Evolutionary conservation across 768 basidiomycete genomes (phyloP), one percentile per base, ranked within the genome.

Genomic region (Lactarius sp.): DNA sequence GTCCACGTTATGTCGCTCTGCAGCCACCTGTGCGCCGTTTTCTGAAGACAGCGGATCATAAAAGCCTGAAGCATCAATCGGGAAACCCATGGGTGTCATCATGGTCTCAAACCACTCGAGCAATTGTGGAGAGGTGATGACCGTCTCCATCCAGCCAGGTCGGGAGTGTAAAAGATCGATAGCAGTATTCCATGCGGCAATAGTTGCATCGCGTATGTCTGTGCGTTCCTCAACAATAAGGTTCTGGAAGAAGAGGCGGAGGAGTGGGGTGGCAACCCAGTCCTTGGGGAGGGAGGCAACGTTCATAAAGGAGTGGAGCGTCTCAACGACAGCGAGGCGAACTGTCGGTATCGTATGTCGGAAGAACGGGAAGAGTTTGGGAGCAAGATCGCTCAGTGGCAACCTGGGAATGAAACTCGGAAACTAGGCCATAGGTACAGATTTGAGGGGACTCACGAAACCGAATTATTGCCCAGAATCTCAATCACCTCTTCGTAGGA

Each of bases 291-390:
- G 81, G 0, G 85, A 82, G 7, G 84, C 74, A 8, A 93, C 88
- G 27, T 80, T 77, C 82, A 97, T 89, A 75, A 98, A 95, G 8
- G 89, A 88, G 60, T 86, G 81, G 10, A 98, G 77, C 0, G 94
- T 94, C 64, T 91, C 87, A 51, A 95, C 90, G 2, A 98, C 95
- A 2, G 97, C 88, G 14, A 95, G 80, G 8, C 97, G 92, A 59
- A 99, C 97, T 64, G 88, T 88, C 1, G 90, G 76, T 70, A 99
- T 98, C 0, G 96, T 95, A 74, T 99, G 97, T 18, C 97, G 91
- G 77, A 98, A 95, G 80, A 96, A 98, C 4, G 96, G 92, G 76
- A 93, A 98, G 6, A 96, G 77, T 1, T 89, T 91, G 2, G 90
- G 89, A 6, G 95, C 90, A 60, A 97, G 83, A 3, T 81, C 82